phyloP scores from a whole-genome alignment of 176 grass and related monocot genomes.

The Zizania latifolia region DNA sequence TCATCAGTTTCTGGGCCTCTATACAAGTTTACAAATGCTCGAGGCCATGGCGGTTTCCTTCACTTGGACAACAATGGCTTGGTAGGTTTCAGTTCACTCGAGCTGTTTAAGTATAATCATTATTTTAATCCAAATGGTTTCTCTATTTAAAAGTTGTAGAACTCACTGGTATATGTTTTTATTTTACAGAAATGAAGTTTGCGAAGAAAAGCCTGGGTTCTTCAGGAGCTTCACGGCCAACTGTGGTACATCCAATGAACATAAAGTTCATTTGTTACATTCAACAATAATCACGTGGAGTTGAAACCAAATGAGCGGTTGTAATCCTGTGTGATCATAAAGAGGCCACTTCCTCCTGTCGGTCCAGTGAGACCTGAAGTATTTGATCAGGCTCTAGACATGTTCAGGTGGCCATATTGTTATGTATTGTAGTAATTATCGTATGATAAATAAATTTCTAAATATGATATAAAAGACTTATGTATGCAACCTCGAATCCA shows the following conservation, averaged over 20 bases:
- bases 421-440: neutral
- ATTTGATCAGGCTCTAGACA: conserved; percentile 26
- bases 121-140: neutral
- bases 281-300: neutral
- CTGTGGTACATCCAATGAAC: neutral
- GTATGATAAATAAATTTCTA: neutral
- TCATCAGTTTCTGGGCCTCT: conserved; percentile 66
- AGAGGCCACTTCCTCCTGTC: neutral
- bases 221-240: neutral
- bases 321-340: neutral
- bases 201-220: neutral
- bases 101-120: neutral
- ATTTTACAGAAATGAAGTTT: conserved; percentile 37
- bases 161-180: neutral
- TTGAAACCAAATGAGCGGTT: neutral
- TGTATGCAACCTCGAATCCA: neutral
- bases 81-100: conserved; percentile 35
- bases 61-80: conserved; percentile 59
- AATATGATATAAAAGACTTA: neutral
- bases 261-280: neutral
- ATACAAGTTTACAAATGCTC: conserved; percentile 78
- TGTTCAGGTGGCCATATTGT: neutral
- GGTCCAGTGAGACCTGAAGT: neutral
- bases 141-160: neutral
- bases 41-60: conserved; percentile 91